A percentile compares a stretch with the other conserved stretches of the same genome.
Evolutionary conservation across 2,329 filamentous ascomycete species (phyloP).

Genomic region (Magnaporthiopsis rhizophila): DNA sequence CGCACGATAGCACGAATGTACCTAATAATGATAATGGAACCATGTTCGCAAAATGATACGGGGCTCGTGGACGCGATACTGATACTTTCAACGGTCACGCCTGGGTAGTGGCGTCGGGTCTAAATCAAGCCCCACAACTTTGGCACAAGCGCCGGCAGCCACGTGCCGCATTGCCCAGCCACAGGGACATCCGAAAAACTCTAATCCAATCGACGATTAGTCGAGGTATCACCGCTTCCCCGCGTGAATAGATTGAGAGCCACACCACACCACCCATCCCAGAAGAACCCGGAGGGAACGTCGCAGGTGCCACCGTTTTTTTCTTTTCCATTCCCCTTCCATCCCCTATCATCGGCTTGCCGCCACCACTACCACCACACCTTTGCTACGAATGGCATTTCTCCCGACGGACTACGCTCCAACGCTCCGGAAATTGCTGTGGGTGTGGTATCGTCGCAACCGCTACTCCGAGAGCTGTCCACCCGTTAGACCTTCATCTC

Average conservation of each 20-base stretch:
- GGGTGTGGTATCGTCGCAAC: background rate
- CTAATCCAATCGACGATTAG: background rate
- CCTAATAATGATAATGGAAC: background rate
- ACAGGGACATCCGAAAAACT: background rate
- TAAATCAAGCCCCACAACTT: no score
- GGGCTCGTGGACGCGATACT: background rate
- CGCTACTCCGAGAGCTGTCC: background rate
- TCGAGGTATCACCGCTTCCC: background rate
- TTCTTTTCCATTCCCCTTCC: background rate
- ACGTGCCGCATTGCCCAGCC: background rate
- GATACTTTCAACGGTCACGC: no score
- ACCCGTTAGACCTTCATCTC: background rate
- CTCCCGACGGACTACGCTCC: background rate
- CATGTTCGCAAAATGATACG: background rate
- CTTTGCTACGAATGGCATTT: background rate
- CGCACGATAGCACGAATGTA: background rate
- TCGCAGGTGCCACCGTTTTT: background rate
- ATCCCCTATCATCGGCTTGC: background rate
- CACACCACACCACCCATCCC: background rate
- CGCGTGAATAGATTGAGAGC: background rate
- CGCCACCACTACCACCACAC: background rate
- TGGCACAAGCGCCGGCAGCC: no score
- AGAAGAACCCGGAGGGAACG: background rate
- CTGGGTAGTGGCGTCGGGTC: no score
- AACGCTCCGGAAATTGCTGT: background rate